Conservation (phyloP, 345 rosid species). For the Draba incana region DNA sequence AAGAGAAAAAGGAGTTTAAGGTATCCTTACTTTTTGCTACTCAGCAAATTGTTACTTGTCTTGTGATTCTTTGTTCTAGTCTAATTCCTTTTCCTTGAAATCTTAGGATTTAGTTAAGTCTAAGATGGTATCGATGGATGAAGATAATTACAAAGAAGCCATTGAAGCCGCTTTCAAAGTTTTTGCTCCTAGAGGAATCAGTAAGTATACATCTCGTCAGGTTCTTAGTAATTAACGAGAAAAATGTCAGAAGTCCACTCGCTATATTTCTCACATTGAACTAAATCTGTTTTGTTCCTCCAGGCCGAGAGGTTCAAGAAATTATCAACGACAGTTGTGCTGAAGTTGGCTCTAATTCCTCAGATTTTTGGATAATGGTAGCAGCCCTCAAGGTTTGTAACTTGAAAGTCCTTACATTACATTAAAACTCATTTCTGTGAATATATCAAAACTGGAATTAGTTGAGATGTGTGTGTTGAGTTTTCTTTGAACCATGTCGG, state of each 20-base stretch:
- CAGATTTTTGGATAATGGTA: constrained; percentile 97
- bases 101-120: constrained; percentile 77
- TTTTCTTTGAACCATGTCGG: not conserved
- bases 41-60: constrained; percentile 28
- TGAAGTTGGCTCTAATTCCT: constrained; percentile 69
- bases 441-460: constrained; percentile 1
- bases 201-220: constrained; percentile 53
- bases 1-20: constrained; percentile 91
- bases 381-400: constrained; percentile 86
- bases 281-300: constrained; percentile 4
- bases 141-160: constrained; percentile 95
- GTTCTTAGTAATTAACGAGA: not conserved
- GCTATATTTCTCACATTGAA: constrained; percentile 16
- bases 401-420: constrained; percentile 7
- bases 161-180: constrained; percentile 83
- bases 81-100: constrained; percentile 22
- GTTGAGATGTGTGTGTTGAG: constrained; percentile 3
- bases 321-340: constrained; percentile 63
- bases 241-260: not conserved
- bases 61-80: constrained; percentile 30
- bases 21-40: constrained; percentile 43
- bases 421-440: not conserved
- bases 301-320: constrained; percentile 68
- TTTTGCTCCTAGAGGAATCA: constrained; percentile 81
- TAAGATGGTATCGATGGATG: constrained; percentile 70